Conservation (phyloP, 305 asterid genomes). For the Fraxinus ornus region DNA sequence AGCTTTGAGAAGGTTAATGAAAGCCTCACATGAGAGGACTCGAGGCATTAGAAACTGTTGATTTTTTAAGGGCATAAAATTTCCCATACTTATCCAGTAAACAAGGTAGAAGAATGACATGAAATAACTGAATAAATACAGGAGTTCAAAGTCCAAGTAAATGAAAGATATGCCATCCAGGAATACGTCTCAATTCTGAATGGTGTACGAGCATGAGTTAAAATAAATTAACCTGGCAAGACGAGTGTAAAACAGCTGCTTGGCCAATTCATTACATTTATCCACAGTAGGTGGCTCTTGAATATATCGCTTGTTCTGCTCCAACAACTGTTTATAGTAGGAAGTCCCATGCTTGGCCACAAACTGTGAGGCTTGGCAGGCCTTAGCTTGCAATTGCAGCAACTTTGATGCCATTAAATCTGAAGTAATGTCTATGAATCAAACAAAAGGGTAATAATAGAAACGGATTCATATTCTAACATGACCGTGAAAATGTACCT, state of each 20-base stretch:
- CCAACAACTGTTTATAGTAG: slow-evolving; percentile 33
- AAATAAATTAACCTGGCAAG: slow-evolving; percentile 30
- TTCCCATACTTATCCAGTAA: neutral
- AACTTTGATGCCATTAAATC: slow-evolving; percentile 34
- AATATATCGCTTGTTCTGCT: slow-evolving; percentile 34
- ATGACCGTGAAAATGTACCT: neutral
- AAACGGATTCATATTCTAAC: neutral
- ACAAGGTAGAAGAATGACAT: neutral
- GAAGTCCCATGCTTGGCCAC: slow-evolving; percentile 23
- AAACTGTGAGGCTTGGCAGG: slow-evolving; percentile 27
- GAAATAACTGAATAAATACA: neutral
- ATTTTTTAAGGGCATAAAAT: neutral
- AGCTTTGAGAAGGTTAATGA: neutral
- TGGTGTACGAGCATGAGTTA: neutral
- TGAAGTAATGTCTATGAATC: neutral
- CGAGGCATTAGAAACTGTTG: neutral
- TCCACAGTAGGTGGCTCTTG: slow-evolving; percentile 38
- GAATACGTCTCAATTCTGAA: neutral
- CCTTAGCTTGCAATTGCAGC: slow-evolving; percentile 31
- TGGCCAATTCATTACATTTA: slow-evolving; percentile 31
- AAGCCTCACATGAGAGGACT: neutral
- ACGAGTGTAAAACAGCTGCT: slow-evolving; percentile 32
- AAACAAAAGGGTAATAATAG: neutral
- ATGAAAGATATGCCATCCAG: neutral
- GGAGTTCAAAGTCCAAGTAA: neutral